phyloP scores from a whole-genome alignment of 352 stramenopile genomes.

The Pythium pectinolyticum region DNA sequence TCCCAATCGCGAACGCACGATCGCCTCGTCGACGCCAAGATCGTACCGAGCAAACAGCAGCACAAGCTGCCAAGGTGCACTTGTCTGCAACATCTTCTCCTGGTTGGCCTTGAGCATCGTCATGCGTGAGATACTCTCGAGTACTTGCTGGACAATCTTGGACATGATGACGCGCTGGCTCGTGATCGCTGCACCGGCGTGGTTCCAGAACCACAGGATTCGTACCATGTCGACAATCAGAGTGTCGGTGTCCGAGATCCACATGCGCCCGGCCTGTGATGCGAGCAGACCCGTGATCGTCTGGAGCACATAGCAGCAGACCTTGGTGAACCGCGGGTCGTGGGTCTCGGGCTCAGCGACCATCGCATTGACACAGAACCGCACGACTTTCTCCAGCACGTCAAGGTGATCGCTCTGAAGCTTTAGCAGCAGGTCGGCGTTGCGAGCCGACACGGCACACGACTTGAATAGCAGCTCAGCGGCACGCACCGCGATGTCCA shows the following conservation, averaged over 20 bases:
- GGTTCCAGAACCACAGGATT: constrained; percentile 78
- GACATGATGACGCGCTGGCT: constrained; percentile 47
- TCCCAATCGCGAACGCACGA: constrained; percentile 44
- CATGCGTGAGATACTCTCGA: constrained; percentile 82
- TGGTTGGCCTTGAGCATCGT: constrained; percentile 60
- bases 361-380: constrained; percentile 66
- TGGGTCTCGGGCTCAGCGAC: constrained; percentile 34
- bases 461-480: constrained; percentile 69
- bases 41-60: constrained; percentile 72
- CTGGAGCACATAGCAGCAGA: constrained; percentile 68
- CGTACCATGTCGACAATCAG: constrained; percentile 71
- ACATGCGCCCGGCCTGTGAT: constrained; percentile 51
- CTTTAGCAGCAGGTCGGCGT: constrained; percentile 58
- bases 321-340: constrained; percentile 39
- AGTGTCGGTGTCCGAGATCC: constrained; percentile 60
- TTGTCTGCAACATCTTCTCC: constrained; percentile 43
- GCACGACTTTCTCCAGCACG: constrained; percentile 64
- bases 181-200: constrained; percentile 23
- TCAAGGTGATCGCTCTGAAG: constrained; percentile 44
- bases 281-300: constrained; percentile 69
- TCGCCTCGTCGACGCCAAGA: constrained; percentile 51
- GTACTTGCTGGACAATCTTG: constrained; percentile 69
- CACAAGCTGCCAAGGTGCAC: constrained; percentile 73
- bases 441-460: constrained; percentile 60
- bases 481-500: constrained; percentile 60